A percentile compares a stretch with the other conserved stretches of the same genome.
These are phyloP conservation scores for Amaranthus tricolor DNA, from an alignment of 179 eudicot species.

Conservation along the genomic window DNA sequence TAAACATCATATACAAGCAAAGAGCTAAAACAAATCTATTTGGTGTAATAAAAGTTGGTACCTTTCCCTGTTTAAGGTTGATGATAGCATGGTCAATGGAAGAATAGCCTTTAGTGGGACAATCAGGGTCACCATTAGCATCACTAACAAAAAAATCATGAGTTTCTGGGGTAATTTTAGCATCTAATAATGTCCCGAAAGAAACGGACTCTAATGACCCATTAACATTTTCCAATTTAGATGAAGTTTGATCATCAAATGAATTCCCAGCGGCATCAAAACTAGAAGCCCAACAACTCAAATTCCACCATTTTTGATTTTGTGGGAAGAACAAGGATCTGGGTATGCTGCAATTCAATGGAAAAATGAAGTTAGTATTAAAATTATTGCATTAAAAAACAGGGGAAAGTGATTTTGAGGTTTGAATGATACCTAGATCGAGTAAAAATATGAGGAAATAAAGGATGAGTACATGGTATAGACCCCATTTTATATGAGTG, in stretches of 20 bases:
- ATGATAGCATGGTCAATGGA: slow-evolving; percentile 69
- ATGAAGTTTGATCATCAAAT: slow-evolving; percentile 35
- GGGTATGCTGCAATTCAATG: slow-evolving; percentile 29
- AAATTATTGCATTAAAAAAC: not conserved
- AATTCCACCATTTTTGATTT: slow-evolving; percentile 33
- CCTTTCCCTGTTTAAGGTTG: slow-evolving; percentile 68
- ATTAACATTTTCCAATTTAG: slow-evolving; percentile 32
- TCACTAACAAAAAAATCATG: slow-evolving; percentile 89
- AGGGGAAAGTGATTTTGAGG: not conserved
- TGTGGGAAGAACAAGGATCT: slow-evolving; percentile 28
- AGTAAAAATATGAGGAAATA: slow-evolving; percentile 34
- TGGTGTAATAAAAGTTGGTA: slow-evolving; percentile 18
- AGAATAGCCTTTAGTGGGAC: slow-evolving; percentile 77
- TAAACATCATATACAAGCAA: no score
- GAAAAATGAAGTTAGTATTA: not conserved
- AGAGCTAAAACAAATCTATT: not conserved
- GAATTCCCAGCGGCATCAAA: slow-evolving; percentile 25
- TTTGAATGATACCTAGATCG: slow-evolving; percentile 34
- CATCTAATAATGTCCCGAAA: slow-evolving; percentile 46
- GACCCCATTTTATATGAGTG: slow-evolving; percentile 31
- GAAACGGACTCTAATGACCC: slow-evolving; percentile 38
- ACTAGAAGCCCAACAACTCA: slow-evolving; percentile 46
- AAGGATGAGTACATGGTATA: slow-evolving; percentile 32
- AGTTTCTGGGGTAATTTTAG: slow-evolving; percentile 69
- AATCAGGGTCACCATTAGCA: slow-evolving; percentile 94